Conservation (phyloP, 2,329 filamentous ascomycete genomes). For the Colletotrichum musicola region DNA sequence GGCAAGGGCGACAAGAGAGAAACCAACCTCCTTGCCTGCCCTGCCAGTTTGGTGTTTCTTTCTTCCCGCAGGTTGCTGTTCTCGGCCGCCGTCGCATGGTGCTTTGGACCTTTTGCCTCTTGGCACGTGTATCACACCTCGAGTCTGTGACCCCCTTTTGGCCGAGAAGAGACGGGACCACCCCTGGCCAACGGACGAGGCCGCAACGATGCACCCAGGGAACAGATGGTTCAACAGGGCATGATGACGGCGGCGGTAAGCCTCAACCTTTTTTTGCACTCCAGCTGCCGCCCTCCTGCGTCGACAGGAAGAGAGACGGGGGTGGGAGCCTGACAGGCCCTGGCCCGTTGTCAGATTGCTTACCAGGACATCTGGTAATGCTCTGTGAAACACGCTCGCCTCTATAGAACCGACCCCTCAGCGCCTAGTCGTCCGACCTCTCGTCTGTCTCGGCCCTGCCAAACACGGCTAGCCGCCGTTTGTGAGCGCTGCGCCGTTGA, state of each 20-base stretch:
- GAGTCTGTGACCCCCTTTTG: constrained; percentile 32
- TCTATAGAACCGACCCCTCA: constrained; percentile 21
- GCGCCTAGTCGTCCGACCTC: constrained; percentile 37
- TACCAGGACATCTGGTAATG: constrained; percentile 30
- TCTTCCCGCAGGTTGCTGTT: not conserved
- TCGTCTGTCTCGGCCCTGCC: constrained; percentile 29
- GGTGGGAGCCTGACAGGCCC: not conserved
- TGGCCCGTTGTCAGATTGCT: constrained; percentile 19
- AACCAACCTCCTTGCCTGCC: not conserved
- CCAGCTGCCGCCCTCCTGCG: too few species aligned
- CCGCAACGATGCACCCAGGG: constrained; percentile 1
- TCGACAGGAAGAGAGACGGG: too few species aligned
- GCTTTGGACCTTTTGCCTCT: constrained; percentile 24
- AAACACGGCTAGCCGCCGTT: constrained; percentile 38
- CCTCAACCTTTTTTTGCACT: not conserved
- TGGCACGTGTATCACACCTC: constrained; percentile 36
- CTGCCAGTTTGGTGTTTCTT: not conserved
- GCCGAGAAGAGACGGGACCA: constrained; percentile 20
- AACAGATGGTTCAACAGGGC: constrained; percentile 9
- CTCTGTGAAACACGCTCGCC: constrained; percentile 35
- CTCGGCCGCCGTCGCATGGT: constrained; percentile 10
- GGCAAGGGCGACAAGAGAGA: too few species aligned
- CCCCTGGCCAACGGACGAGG: constrained; percentile 24
- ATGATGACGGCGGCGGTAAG: not conserved
- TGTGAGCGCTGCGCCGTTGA: constrained; percentile 14